These are phyloP conservation scores for Cydonia oblonga DNA, from an alignment of 331 rosid species.

Conservation along the genomic window DNA sequence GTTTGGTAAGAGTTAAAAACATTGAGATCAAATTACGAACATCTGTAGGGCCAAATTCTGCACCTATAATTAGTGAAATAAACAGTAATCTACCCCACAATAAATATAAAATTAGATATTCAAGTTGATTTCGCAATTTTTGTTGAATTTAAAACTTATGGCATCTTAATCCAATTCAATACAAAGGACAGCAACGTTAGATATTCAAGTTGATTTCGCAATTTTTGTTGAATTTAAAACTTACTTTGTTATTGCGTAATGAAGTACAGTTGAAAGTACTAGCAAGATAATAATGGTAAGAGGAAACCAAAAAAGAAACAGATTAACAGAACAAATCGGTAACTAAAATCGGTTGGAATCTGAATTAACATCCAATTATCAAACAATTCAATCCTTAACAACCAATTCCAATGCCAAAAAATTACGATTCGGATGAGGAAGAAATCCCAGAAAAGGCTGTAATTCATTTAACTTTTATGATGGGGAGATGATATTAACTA, in stretches of 20 bases:
- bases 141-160: constrained; percentile 2
- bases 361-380: not conserved
- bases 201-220: too few species aligned
- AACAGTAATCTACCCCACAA: not conserved
- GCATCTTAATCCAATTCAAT: constrained; percentile 3
- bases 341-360: constrained; percentile 2
- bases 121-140: constrained; percentile 5
- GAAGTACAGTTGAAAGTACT: not conserved
- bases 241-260: not conserved
- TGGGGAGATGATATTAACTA: not conserved
- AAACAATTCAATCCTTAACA: not conserved
- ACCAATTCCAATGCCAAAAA: not conserved
- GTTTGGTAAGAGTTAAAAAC: not conserved
- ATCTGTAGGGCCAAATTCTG: not conserved
- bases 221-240: too few species aligned
- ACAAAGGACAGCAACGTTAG: not conserved
- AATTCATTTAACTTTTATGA: not conserved
- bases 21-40: not conserved
- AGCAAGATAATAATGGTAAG: constrained; percentile 4
- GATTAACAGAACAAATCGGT: not conserved
- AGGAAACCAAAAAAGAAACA: constrained; percentile 10
- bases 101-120: not conserved
- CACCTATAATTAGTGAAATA: not conserved
- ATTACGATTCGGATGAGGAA: not conserved
- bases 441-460: not conserved